These are phyloP conservation scores for Poa pratensis DNA, from an alignment of 176 grass and related monocot species.

Conservation along the genomic window DNA sequence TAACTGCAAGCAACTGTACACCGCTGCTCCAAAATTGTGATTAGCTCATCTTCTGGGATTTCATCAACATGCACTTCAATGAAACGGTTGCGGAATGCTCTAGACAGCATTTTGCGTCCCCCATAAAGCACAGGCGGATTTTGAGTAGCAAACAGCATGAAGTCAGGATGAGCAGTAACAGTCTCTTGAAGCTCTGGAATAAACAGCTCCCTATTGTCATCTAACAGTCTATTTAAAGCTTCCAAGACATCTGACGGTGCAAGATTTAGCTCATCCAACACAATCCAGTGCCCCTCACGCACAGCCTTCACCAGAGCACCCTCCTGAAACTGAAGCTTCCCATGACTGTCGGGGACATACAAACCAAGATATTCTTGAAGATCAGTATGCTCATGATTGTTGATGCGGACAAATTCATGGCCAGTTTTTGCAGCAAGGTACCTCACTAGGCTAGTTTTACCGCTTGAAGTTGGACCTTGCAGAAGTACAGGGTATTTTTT, in stretches of 20 bases:
- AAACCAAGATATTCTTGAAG: conserved; percentile 96
- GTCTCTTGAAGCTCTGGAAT: conserved; percentile 91
- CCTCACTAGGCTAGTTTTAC: conserved; percentile 92
- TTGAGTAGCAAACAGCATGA: conserved; percentile 97
- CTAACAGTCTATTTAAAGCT: conserved; percentile 92
- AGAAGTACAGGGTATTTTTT: conserved; percentile 89
- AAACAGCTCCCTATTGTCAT: conserved; percentile 97
- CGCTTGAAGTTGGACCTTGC: conserved; percentile 96
- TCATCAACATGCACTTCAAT: conserved; percentile 95
- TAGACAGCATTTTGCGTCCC: conserved; percentile 87
- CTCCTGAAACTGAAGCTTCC: conserved; percentile 89
- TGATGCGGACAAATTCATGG: conserved; percentile 94
- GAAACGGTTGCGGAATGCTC: conserved; percentile 97
- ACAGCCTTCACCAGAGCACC: conserved; percentile 97
- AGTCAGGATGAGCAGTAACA: conserved; percentile 83
- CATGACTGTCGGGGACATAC: conserved; percentile 75
- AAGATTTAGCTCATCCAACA: conserved; percentile 98
- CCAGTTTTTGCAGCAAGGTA: conserved; percentile 86
- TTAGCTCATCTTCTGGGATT: conserved; percentile 88
- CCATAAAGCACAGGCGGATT: conserved; percentile 94
- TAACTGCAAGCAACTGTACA: conserved; percentile 74
- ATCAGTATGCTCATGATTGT: conserved; percentile 99
- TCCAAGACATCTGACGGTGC: conserved; percentile 97
- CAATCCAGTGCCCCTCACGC: conserved; percentile 92
- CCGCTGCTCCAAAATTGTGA: conserved; percentile 66